These are phyloP conservation scores for Austropuccinia psidii DNA, from an alignment of 1,284 basidiomycete genomes.

Conservation along the genomic window DNA sequence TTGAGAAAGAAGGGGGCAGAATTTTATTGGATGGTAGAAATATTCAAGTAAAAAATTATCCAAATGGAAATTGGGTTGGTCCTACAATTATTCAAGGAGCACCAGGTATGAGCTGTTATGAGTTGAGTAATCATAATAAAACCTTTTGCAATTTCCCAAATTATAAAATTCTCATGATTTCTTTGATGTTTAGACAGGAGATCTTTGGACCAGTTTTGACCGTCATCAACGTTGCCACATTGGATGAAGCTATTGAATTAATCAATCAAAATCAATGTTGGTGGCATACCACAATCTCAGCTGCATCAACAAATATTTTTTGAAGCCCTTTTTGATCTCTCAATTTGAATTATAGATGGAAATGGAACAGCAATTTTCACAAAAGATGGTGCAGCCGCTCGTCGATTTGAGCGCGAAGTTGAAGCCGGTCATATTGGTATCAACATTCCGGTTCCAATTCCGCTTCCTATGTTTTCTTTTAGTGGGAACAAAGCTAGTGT, in stretches of 20 bases:
- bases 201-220: slow-evolving; percentile 90
- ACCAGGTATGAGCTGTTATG: slow-evolving; percentile 78
- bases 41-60: slow-evolving; percentile 64
- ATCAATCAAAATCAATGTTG: slow-evolving; percentile 76
- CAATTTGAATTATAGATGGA: slow-evolving; percentile 48
- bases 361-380: slow-evolving; percentile 98
- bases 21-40: slow-evolving; percentile 80
- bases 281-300: not conserved
- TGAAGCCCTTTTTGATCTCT: not conserved
- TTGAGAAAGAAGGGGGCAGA: slow-evolving; percentile 73
- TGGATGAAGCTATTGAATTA: slow-evolving; percentile 84
- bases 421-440: slow-evolving; percentile 77
- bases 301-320: not conserved
- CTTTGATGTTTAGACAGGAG: slow-evolving; percentile 60
- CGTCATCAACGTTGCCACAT: slow-evolving; percentile 68
- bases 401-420: slow-evolving; percentile 81
- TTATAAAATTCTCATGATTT: not conserved
- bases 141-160: not conserved
- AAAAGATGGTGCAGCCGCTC: slow-evolving; percentile 87
- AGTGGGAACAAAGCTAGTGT: slow-evolving; percentile 83
- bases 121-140: slow-evolving; percentile 51
- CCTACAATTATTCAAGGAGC: slow-evolving; percentile 80
- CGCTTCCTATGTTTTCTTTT: slow-evolving; percentile 55
- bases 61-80: slow-evolving; percentile 89
- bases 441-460: slow-evolving; percentile 76